Evolutionary conservation across 2,329 filamentous ascomycete species (phyloP).

Genomic region (Penicillium vulpinum): DNA sequence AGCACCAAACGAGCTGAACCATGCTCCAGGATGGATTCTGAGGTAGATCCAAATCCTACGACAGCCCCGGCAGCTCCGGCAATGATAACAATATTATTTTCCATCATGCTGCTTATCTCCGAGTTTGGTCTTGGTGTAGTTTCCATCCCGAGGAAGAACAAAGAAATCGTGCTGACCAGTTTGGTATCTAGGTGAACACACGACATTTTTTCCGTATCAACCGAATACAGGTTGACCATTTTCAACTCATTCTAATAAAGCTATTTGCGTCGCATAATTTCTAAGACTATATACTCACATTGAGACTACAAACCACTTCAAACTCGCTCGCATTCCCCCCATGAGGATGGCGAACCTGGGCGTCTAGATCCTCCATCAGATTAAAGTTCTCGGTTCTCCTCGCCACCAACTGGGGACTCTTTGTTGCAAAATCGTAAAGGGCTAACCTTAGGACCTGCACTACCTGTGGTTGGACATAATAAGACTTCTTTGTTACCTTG

Average conservation of each 20-base stretch:
- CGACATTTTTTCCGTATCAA: not conserved
- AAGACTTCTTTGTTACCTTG: slow-evolving; percentile 13
- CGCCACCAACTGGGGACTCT: not conserved
- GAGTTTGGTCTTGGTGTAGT: slow-evolving; percentile 7
- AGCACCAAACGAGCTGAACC: slow-evolving; percentile 23
- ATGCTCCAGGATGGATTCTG: slow-evolving; percentile 16
- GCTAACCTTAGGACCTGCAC: not conserved
- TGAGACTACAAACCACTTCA: not conserved
- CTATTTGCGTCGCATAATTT: not conserved
- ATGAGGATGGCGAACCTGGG: slow-evolving; percentile 19
- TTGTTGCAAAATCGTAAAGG: slow-evolving; percentile 7
- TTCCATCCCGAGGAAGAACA: slow-evolving; percentile 1
- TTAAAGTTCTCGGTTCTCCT: not conserved
- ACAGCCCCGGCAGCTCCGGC: slow-evolving; percentile 26
- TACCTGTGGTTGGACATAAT: slow-evolving; percentile 7
- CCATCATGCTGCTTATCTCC: not conserved
- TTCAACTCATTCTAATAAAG: not conserved
- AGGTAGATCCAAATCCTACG: slow-evolving; percentile 23
- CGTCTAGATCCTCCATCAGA: slow-evolving; percentile 13
- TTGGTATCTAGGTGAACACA: not conserved
- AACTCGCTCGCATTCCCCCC: slow-evolving; percentile 3
- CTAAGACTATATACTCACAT: not conserved
- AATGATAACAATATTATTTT: slow-evolving; percentile 15
- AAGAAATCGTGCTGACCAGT: not conserved
- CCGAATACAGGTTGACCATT: slow-evolving; percentile 31